phyloP scores from a whole-genome alignment of 768 basidiomycete species.

The Termitomyces sp. region DNA sequence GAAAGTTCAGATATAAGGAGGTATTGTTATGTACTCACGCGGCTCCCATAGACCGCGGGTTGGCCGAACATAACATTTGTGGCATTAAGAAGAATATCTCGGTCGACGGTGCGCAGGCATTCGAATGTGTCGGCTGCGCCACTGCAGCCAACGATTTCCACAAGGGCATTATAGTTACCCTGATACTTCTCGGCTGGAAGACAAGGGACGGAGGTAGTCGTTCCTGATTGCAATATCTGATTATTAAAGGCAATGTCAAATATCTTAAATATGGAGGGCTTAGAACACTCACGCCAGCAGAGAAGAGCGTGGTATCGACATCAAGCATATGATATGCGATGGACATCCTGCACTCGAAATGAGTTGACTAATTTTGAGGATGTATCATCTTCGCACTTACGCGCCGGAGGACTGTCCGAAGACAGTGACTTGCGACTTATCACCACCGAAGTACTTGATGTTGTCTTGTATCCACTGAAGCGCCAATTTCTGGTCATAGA shows the following conservation, averaged over 20 bases:
- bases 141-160: slow-evolving; percentile 27
- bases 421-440: slow-evolving; percentile 38
- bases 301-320: slow-evolving; percentile 26
- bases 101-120: slow-evolving; percentile 16
- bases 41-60: slow-evolving; percentile 13
- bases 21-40: slow-evolving; percentile 8
- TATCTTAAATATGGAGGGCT: too few species aligned
- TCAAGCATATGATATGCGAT: slow-evolving; percentile 34
- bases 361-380: background rate
- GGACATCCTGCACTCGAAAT: slow-evolving; percentile 14
- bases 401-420: slow-evolving; percentile 59
- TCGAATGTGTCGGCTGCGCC: slow-evolving; percentile 24
- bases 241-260: background rate
- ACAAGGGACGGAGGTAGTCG: slow-evolving; percentile 23
- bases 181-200: slow-evolving; percentile 28
- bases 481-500: slow-evolving; percentile 43
- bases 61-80: slow-evolving; percentile 15
- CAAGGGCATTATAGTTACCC: slow-evolving; percentile 36
- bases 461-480: slow-evolving; percentile 57
- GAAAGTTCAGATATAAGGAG: background rate
- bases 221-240: slow-evolving; percentile 43
- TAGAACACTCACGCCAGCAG: slow-evolving; percentile 25
- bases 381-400: slow-evolving; percentile 27
- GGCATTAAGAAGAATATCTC: slow-evolving; percentile 14
- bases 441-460: slow-evolving; percentile 50